Conservation (phyloP, 495 filamentous ascomycete genomes). For the Opeltia flavorubescens region DNA sequence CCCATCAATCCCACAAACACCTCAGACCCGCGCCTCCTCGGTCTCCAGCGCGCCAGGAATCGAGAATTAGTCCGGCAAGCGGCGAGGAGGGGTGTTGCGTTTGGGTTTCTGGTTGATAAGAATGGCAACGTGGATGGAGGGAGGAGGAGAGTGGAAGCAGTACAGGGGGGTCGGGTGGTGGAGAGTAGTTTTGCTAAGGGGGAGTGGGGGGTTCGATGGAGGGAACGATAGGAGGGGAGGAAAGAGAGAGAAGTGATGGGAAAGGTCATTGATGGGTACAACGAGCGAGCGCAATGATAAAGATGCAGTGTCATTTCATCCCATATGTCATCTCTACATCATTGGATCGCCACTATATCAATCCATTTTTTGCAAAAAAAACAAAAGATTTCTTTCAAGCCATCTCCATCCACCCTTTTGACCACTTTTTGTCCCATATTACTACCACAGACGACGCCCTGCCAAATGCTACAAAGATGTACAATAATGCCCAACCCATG, state of each 20-base stretch:
- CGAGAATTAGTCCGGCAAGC: slow-evolving; percentile 29
- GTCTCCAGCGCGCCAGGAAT: slow-evolving; percentile 12
- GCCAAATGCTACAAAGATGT: no score
- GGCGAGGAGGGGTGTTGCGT: slow-evolving; percentile 30
- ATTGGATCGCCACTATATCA: no score
- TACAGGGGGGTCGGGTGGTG: slow-evolving; percentile 27
- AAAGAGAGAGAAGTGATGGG: not conserved
- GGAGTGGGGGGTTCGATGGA: slow-evolving; percentile 33
- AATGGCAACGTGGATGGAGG: not conserved
- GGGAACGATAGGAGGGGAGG: slow-evolving; percentile 25
- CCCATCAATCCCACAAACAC: slow-evolving; percentile 21
- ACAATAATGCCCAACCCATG: not conserved
- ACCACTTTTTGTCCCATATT: no score
- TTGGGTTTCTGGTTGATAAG: slow-evolving; percentile 22
- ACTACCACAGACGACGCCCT: no score
- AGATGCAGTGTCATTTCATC: no score
- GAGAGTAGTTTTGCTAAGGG: slow-evolving; percentile 32
- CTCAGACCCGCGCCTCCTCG: not conserved
- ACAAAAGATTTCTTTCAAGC: no score
- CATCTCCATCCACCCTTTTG: no score
- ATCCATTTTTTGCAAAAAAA: no score
- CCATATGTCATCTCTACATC: no score
- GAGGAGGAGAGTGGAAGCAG: slow-evolving; percentile 10
- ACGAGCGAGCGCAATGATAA: no score
- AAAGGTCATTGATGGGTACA: no score